Percentiles rank a stretch among this genome's conserved stretches.
Conservation (phyloP, 129 eudicot species). For the Erigeron canadensis region DNA sequence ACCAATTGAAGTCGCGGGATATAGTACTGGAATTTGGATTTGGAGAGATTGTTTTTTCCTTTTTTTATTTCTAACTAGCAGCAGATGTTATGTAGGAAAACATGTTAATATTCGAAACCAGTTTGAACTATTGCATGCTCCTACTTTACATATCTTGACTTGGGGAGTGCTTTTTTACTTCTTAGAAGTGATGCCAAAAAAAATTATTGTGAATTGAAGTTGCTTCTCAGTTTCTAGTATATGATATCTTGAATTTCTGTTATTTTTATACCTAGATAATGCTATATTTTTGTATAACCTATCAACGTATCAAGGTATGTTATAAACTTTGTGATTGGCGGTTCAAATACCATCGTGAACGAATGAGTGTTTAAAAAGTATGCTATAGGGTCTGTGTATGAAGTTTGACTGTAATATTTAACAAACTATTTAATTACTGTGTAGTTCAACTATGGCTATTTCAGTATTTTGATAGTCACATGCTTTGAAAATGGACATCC, state of each 20-base stretch:
- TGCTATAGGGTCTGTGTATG: too few species aligned
- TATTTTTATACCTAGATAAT: background rate
- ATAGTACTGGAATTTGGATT: conserved; percentile 13
- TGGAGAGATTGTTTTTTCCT: background rate
- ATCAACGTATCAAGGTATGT: too few species aligned
- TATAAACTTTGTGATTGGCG: too few species aligned
- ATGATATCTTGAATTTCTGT: background rate
- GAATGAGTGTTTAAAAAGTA: too few species aligned
- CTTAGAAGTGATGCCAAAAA: background rate
- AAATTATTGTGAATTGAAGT: background rate
- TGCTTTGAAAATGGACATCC: too few species aligned
- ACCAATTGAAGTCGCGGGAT: background rate
- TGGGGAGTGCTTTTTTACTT: background rate
- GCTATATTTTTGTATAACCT: too few species aligned
- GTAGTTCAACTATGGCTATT: too few species aligned
- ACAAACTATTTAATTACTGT: too few species aligned
- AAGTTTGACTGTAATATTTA: too few species aligned
- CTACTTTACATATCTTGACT: background rate
- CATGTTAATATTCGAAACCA: conserved; percentile 6
- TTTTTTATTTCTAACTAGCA: background rate
- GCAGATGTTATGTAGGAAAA: conserved; percentile 18
- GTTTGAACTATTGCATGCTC: background rate
- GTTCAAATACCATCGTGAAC: too few species aligned
- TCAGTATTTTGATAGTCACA: too few species aligned
- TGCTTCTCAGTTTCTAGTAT: background rate